Evolutionary conservation across 805 yeast species (phyloP).

Genomic region (Saturnispora ahearnii): DNA sequence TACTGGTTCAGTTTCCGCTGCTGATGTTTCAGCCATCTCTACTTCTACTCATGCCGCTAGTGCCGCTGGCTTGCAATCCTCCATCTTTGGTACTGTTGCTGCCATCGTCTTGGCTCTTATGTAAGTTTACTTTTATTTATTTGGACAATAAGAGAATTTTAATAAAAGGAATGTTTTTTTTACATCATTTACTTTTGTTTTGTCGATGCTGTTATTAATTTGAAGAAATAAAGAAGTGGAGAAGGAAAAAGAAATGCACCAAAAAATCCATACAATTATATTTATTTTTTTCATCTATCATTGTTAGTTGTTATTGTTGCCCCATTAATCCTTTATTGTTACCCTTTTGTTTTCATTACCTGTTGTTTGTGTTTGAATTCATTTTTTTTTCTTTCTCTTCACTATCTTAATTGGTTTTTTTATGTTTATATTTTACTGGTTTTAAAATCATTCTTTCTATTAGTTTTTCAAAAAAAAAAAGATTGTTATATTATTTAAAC

Average conservation of each 20-base stretch:
- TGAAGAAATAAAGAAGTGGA: no score
- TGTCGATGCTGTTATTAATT: no score
- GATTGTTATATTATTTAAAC: not conserved
- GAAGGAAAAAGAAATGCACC: no score
- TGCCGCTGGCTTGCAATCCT: slow-evolving; percentile 26
- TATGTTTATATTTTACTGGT: slow-evolving; percentile 1
- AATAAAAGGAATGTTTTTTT: slow-evolving; percentile 1
- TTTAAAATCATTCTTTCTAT: not conserved
- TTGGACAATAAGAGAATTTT: not conserved
- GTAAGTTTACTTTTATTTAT: slow-evolving; percentile 24
- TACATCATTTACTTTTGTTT: not conserved
- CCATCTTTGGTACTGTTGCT: slow-evolving; percentile 40
- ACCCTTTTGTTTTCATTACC: no score
- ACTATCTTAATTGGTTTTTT: not conserved
- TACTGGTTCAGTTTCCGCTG: slow-evolving; percentile 29
- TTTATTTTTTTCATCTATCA: no score
- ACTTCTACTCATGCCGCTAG: slow-evolving; percentile 28
- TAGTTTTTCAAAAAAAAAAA: not conserved
- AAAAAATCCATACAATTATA: no score
- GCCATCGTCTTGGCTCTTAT: slow-evolving; percentile 44
- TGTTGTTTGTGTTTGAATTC: no score
- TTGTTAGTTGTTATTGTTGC: no score
- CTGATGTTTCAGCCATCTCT: slow-evolving; percentile 24
- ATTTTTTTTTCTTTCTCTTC: no score
- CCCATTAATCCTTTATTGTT: no score